A percentile compares a stretch with the other conserved stretches of the same genome.
Conservation (phyloP, 202 grass and related monocot species). For the Saccharum hybrid region DNA sequence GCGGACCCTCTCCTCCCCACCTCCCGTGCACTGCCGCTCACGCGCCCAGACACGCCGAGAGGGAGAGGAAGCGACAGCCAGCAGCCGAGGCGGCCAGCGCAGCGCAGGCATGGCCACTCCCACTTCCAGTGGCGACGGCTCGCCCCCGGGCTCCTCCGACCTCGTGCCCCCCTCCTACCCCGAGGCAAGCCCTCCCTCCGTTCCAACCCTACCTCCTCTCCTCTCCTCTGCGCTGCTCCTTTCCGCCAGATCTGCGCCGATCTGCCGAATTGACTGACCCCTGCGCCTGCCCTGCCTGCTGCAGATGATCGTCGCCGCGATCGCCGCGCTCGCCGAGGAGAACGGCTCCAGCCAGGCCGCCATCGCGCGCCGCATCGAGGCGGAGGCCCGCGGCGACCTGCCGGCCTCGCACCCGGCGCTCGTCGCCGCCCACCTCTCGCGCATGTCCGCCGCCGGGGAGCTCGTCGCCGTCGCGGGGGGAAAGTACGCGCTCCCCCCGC, state of each 20-base stretch:
- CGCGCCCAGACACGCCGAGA: conserved; percentile 24
- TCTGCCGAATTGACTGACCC: conserved; percentile 39
- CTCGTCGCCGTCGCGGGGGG: conserved; percentile 60
- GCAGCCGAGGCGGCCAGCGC: background rate
- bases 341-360: conserved; percentile 61
- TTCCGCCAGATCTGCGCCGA: conserved; percentile 43
- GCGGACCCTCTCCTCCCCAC: conserved; percentile 14
- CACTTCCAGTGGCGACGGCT: conserved; percentile 41
- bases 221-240: no score
- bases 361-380: conserved; percentile 74
- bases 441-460: conserved; percentile 71
- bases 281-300: conserved; percentile 10
- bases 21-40: conserved; percentile 28
- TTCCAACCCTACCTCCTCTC: background rate
- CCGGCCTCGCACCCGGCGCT: conserved; percentile 70
- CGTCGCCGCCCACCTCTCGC: conserved; percentile 71
- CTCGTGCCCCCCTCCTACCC: conserved; percentile 60
- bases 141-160: conserved; percentile 33
- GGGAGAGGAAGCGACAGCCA: conserved; percentile 32
- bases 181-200: conserved; percentile 36
- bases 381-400: conserved; percentile 44
- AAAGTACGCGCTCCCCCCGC: conserved; percentile 50
- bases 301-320: conserved; percentile 79
- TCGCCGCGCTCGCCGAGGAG: conserved; percentile 58
- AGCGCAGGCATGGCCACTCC: conserved; percentile 46